Evolutionary conservation across 2,329 filamentous ascomycete genomes (phyloP), one percentile per base, ranked within the genome.

Genomic region (Exophiala bonariae): DNA sequence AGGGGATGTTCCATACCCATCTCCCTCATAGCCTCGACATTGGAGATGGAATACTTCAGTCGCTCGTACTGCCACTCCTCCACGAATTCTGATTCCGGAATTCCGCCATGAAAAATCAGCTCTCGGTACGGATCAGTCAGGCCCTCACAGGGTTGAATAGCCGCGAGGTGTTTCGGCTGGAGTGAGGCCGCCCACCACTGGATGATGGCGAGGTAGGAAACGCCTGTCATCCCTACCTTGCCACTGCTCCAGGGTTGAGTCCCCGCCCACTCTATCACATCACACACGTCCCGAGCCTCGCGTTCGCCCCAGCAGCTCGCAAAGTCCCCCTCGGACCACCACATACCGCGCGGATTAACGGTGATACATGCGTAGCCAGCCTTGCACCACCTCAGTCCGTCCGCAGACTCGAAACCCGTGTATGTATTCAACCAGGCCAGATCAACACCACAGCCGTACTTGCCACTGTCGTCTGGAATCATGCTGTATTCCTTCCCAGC

Each of bases 371-470:
- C 78, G 51, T 81, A 81, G 11, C 75, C 77, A 19, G 77, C 64
- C 2, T 56, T 52, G 0, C 77, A 79, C 79, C 79, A 82, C 62
- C 70, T 81, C 2, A 64, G 70, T 0, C 79, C 78, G 37, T 80
- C 77, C 0, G 78, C 78, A 0, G 78, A 81, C 59, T 82, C 79
- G 78, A 78, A 82, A 3, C 75, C 73, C 0, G 78, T 78, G 58
- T 81, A 74, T 9, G 64, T 60, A 0, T 75, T 78, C 69, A 46
- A 78, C 78, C 3, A 81, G 72, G 49, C 81, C 72, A 22, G 35
- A 37, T 16, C 14, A n/a, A 37, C 18, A 19, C 35, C 35, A 22
- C 10, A 16, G 6, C 18, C 11, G 23, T 26, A 26, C 22, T 39
- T 32, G 14, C 36, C 26, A 22, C 38, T 43, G 20, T 42, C 32